Evolutionary conservation across 225 moss, liverwort and hornwort species (phyloP).

Genomic region (Pseudoscleropodium purum): DNA sequence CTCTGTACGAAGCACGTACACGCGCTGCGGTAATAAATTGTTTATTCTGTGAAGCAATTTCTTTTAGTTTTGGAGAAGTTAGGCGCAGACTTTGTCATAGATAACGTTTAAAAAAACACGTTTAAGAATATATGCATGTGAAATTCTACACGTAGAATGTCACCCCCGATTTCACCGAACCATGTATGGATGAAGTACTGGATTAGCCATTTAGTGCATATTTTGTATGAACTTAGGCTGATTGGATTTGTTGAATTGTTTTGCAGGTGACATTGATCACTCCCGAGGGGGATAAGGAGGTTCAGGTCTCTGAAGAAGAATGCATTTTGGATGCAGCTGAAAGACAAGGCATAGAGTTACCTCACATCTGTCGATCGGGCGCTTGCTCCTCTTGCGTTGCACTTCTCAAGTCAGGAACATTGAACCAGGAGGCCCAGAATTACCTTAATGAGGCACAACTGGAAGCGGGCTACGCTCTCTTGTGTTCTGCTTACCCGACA

Average conservation of each 20-base stretch:
- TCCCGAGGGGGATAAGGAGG: slow-evolving; percentile 15
- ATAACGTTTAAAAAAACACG: not conserved
- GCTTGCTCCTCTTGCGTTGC: slow-evolving; percentile 41
- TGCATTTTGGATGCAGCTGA: slow-evolving; percentile 45
- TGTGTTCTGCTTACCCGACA: slow-evolving; percentile 23
- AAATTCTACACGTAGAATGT: not conserved
- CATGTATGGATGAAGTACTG: not conserved
- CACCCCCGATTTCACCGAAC: not conserved
- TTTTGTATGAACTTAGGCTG: not conserved
- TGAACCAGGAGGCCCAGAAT: slow-evolving; percentile 22
- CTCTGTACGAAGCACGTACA: not conserved
- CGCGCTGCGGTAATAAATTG: not conserved
- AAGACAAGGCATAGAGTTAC: slow-evolving; percentile 2
- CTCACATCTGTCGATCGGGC: slow-evolving; percentile 23
- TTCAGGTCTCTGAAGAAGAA: slow-evolving; percentile 15
- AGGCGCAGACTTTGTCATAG: not conserved
- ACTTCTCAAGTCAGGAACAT: slow-evolving; percentile 20
- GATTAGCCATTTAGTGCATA: not conserved
- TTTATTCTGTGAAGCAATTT: not conserved
- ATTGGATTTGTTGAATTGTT: not conserved
- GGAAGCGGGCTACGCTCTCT: slow-evolving; percentile 31
- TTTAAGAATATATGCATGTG: not conserved
- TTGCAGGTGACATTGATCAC: slow-evolving; percentile 42
- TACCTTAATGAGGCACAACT: slow-evolving; percentile 25
- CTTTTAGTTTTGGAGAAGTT: not conserved